A percentile compares a stretch with the other conserved stretches of the same genome.
These are phyloP conservation scores for Tulasnella sp. DNA, from an alignment of 768 basidiomycete species.

Conservation along the genomic window DNA sequence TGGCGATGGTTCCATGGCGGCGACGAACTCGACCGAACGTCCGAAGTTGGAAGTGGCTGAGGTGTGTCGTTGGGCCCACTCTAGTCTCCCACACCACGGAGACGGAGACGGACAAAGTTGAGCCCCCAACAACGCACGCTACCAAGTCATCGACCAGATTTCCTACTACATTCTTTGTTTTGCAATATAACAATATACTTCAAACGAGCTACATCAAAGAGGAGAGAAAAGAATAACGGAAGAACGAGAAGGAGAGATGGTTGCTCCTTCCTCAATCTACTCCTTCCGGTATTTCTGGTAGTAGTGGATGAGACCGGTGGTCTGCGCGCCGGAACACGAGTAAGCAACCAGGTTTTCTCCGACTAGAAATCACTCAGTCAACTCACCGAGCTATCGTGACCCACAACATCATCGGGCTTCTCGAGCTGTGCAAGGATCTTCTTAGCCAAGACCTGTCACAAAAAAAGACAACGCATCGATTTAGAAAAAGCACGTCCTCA, in stretches of 20 bases:
- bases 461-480: no score
- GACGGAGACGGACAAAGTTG: not conserved
- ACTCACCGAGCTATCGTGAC: conserved; percentile 75
- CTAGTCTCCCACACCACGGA: no score
- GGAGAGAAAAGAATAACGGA: not conserved
- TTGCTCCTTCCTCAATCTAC: no score
- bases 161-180: not conserved
- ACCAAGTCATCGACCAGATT: not conserved
- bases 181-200: not conserved
- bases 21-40: no score
- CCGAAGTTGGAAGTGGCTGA: no score
- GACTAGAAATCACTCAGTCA: not conserved
- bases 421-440: conserved; percentile 82
- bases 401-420: conserved; percentile 64
- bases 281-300: conserved; percentile 71
- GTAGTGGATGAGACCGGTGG: conserved; percentile 92
- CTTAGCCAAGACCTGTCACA: conserved; percentile 89
- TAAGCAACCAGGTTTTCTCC: not conserved
- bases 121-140: not conserved
- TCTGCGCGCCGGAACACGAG: conserved; percentile 35
- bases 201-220: not conserved
- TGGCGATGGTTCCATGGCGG: no score
- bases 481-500: not conserved
- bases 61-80: no score
- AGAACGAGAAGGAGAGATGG: not conserved